Conservation (phyloP, 495 filamentous ascomycete species). For the Aspergillus mulundensis region DNA sequence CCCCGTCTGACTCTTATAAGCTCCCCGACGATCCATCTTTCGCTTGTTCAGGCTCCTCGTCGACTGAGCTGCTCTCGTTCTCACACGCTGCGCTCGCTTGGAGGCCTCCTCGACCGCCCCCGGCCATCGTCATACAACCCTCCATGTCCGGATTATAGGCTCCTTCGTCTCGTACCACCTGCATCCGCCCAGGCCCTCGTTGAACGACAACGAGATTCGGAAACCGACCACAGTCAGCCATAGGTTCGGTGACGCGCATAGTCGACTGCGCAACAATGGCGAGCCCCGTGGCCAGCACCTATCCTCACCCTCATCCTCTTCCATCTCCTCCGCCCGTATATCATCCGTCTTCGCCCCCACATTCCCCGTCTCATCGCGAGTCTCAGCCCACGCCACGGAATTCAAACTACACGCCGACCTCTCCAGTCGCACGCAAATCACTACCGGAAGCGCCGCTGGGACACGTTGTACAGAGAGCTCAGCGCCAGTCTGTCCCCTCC, state of each 20-base stretch:
- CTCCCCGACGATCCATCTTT: conserved; percentile 11
- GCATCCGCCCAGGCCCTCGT: conserved; percentile 1
- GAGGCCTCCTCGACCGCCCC: not conserved
- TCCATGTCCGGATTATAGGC: conserved; percentile 16
- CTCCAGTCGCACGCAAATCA: conserved; percentile 29
- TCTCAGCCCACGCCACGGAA: conserved; percentile 20
- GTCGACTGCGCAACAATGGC: conserved; percentile 25
- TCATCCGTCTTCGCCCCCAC: conserved; percentile 37
- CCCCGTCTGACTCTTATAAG: conserved; percentile 5
- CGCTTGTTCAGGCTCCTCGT: conserved; percentile 6
- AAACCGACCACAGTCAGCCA: not conserved
- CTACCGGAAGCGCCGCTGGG: conserved; percentile 14
- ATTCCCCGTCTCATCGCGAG: conserved; percentile 21
- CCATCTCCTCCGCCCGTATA: conserved; percentile 43
- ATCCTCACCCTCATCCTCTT: conserved; percentile 24
- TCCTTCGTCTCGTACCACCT: conserved; percentile 5
- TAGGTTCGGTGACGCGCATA: conserved; percentile 1
- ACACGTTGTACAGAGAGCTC: conserved; percentile 24
- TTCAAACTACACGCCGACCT: conserved; percentile 18
- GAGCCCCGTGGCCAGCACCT: conserved; percentile 22
- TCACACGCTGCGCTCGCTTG: conserved; percentile 6
- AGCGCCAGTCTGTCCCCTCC: conserved; percentile 37
- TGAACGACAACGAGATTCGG: not conserved
- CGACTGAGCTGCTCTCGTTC: conserved; percentile 1
- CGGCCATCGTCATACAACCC: not conserved